phyloP scores from a whole-genome alignment of 2,329 filamentous ascomycete genomes.

The Westerdykella sp. region DNA sequence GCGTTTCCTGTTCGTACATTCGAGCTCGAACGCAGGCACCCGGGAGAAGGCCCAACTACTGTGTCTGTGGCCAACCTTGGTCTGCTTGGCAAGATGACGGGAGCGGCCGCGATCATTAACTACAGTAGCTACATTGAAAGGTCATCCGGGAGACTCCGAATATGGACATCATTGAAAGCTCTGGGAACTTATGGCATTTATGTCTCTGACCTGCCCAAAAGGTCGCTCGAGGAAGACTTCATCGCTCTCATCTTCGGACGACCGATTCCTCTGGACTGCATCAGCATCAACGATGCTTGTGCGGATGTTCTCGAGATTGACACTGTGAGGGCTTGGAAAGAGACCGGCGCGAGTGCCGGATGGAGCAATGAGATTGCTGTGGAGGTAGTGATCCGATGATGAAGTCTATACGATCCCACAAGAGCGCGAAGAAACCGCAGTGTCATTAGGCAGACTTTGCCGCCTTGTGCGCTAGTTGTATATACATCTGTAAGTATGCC shows the following conservation, averaged over 20 bases:
- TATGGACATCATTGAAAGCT: constrained; percentile 70
- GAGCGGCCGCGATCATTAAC: constrained; percentile 66
- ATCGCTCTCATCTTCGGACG: constrained; percentile 69
- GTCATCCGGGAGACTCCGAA: constrained; percentile 53
- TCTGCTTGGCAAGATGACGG: constrained; percentile 82
- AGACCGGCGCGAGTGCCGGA: constrained; percentile 61
- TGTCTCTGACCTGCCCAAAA: constrained; percentile 59
- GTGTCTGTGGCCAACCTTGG: constrained; percentile 65
- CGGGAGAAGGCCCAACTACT: constrained; percentile 25
- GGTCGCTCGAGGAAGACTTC: constrained; percentile 59
- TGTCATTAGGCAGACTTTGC: no score
- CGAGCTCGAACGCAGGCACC: constrained; percentile 36
- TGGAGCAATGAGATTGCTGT: constrained; percentile 60
- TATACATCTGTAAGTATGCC: no score
- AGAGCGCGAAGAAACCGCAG: no score
- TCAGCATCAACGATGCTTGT: constrained; percentile 51
- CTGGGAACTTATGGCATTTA: constrained; percentile 72
- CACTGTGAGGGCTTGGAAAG: constrained; percentile 67
- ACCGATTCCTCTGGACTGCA: constrained; percentile 61
- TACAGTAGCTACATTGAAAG: constrained; percentile 54
- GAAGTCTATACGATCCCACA: background rate
- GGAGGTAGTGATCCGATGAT: constrained; percentile 28
- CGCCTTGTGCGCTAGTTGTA: no score
- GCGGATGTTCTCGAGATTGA: constrained; percentile 68
- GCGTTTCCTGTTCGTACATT: constrained; percentile 63